Conservation (phyloP, 2,329 filamentous ascomycete genomes). For the Cadophora malorum region DNA sequence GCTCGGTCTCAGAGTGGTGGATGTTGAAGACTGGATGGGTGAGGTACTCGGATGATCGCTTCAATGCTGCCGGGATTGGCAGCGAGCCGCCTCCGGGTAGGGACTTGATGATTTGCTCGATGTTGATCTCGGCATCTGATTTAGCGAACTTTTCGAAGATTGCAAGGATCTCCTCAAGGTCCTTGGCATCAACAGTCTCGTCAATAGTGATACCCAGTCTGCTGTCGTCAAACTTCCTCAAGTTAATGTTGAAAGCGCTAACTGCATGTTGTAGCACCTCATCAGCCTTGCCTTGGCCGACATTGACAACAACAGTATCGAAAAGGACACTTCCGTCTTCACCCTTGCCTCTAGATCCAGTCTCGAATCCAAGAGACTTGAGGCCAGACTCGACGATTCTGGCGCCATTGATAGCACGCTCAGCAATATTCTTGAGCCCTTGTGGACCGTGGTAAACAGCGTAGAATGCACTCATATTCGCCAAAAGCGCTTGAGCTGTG, state of each 20-base stretch:
- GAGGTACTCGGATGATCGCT: slow-evolving; percentile 76
- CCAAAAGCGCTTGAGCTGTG: slow-evolving; percentile 90
- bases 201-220: slow-evolving; percentile 79
- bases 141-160: slow-evolving; percentile 54
- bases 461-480: slow-evolving; percentile 96
- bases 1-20: slow-evolving; percentile 92
- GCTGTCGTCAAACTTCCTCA: slow-evolving; percentile 65
- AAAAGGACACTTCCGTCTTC: slow-evolving; percentile 68
- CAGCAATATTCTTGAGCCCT: slow-evolving; percentile 82
- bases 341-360: slow-evolving; percentile 62
- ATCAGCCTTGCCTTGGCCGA: slow-evolving; percentile 57
- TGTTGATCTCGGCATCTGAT: slow-evolving; percentile 30
- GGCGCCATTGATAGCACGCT: slow-evolving; percentile 75
- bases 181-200: slow-evolving; percentile 68
- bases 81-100: slow-evolving; percentile 48
- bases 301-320: slow-evolving; percentile 78
- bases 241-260: slow-evolving; percentile 60
- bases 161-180: slow-evolving; percentile 62
- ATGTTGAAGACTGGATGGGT: slow-evolving; percentile 95
- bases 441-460: slow-evolving; percentile 90
- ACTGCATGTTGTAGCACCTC: slow-evolving; percentile 58
- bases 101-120: slow-evolving; percentile 53
- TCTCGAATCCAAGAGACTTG: slow-evolving; percentile 66
- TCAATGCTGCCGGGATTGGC: slow-evolving; percentile 63
- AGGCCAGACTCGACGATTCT: slow-evolving; percentile 72